Base-by-base conservation (phyloP, 1,284 basidiomycete species). In the Bjerkandera adusta region DNA sequence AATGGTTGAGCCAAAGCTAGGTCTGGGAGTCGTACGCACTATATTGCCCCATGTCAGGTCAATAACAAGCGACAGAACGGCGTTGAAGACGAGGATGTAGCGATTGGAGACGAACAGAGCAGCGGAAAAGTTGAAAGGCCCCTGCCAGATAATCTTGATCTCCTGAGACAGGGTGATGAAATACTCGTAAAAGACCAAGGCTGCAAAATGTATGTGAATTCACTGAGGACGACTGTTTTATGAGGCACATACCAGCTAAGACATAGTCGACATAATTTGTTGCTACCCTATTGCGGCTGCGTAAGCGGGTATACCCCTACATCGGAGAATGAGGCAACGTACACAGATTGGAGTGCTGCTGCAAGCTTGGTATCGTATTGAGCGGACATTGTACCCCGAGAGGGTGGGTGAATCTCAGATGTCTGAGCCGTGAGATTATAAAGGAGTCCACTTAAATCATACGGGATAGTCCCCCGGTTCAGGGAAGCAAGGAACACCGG, bases 141-240 rank as follows among this genome's bases (percentile, higher is more conserved):
- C 30, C 16, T 24, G 27, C 46, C 46, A 48, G 11, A 48, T 48
- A 33, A 21, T 25, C 29, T 49, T 26, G 24, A 49, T 21, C 25
- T 49, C 47, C 20, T 24, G 15, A 16, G 13, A 16, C 24, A 49
- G 20, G 16, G 47, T 49, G 22, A 49, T 37, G 18, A 49, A 25
- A 30, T 43, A 27, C 21, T 49, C 47, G 29, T 49, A 49, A n/a
- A 44, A 18, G 18, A 39, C 42, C 10, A 49, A 24, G 24, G 21
- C 47, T 49, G 22, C 29, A 7, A 8, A 29, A 29, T n/a, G 21
- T n/a, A 39, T 13, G 15, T 39, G 6, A 26, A 20, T 27, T n/a
- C 11, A 24, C 21, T 13, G 25, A 26, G 20, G 10, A 20, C 5
- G 21, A 29, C 8, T 8, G n/a, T 30, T n/a, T 8, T 30, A n/a